phyloP scores from a whole-genome alignment of 805 yeast species.

The Lipomyces kockii region DNA sequence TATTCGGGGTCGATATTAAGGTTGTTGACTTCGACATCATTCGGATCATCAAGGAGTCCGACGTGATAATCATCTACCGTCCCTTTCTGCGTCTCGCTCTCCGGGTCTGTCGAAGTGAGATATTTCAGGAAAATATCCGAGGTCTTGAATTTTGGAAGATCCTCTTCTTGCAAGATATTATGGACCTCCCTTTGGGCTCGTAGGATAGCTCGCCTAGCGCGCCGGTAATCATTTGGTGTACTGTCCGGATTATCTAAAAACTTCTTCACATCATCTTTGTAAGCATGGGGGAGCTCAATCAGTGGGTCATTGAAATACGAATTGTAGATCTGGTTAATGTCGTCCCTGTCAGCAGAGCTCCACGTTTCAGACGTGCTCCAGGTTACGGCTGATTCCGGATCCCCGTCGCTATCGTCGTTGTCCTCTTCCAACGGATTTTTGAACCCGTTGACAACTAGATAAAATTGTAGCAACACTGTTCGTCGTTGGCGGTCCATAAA shows the following conservation, averaged over 20 bases:
- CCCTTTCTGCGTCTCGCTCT: slow-evolving; percentile 21
- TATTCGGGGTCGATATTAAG: slow-evolving; percentile 43
- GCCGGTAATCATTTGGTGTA: slow-evolving; percentile 47
- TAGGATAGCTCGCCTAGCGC: slow-evolving; percentile 65
- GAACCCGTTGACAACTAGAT: slow-evolving; percentile 68
- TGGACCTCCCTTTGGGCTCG: slow-evolving; percentile 60
- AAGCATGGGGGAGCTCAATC: slow-evolving; percentile 28
- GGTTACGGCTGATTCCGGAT: slow-evolving; percentile 19
- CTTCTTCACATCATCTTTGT: slow-evolving; percentile 47
- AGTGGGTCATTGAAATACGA: slow-evolving; percentile 49
- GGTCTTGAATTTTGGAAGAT: slow-evolving; percentile 62
- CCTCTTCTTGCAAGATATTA: slow-evolving; percentile 55
- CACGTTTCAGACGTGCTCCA: slow-evolving; percentile 20
- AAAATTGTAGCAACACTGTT: slow-evolving; percentile 59
- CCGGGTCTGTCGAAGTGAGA: slow-evolving; percentile 49
- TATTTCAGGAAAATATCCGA: slow-evolving; percentile 61
- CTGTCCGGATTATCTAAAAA: slow-evolving; percentile 44
- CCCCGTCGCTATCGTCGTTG: slow-evolving; percentile 40
- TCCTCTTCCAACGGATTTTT: slow-evolving; percentile 70
- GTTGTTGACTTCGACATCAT: slow-evolving; percentile 45
- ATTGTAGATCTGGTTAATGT: slow-evolving; percentile 56
- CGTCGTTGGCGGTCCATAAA: slow-evolving; percentile 59
- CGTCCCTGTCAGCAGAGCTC: slow-evolving; percentile 54
- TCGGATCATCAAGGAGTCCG: slow-evolving; percentile 40
- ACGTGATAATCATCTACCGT: slow-evolving; percentile 43